Evolutionary conservation across 2,329 filamentous ascomycete species (phyloP), one percentile per base, ranked within the genome.

Genomic region (Geosmithia putterillii): DNA sequence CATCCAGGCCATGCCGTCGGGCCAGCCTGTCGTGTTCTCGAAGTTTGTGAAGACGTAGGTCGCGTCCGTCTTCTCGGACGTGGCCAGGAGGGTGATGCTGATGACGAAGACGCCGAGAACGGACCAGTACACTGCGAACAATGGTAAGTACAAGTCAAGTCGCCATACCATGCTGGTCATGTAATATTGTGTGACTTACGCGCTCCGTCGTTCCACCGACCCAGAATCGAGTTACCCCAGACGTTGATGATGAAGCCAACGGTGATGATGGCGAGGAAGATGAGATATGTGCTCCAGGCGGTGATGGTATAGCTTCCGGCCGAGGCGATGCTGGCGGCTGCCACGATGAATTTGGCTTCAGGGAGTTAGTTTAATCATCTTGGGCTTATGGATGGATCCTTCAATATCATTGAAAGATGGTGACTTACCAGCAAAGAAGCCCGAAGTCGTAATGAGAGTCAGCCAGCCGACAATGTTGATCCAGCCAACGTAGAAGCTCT

Each of bases 281-380:
- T 79, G 22, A 86, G 63, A 57, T 86, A 86, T 49, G 84, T 78
- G 51, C 87, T 81, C 79, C 81, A 86, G 3, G 74, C 54, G 28
- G 10, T 6, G 10, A 32, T 32, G 28, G 28, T 12, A 32, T 54
- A 32, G 4, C 10, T 14, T 12, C 28, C 28, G 5, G 5, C 28
- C 28, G 28, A 32, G 10, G 28, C 28, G 4, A 32, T 32, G 10
- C 28, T 32, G 10, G 28, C 28, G 15, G 28, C 28, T 12, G 28
- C 28, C 4, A 32, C 28, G 28, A 32, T 14, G 28, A 32, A 32
- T 32, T 32, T 32, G 4, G 28, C 28, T 32, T 32, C 7, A 18
- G 53, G 81, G 59, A 2, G 46, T 19, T 67, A 63, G 53, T 80
- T n/a, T n/a, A n/a, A n/a, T n/a, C n/a, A n/a, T 86, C 41, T 56